These are phyloP conservation scores for Skeletonema tropicum DNA, from an alignment of 108 stramenopile genomes.

Conservation along the genomic window DNA sequence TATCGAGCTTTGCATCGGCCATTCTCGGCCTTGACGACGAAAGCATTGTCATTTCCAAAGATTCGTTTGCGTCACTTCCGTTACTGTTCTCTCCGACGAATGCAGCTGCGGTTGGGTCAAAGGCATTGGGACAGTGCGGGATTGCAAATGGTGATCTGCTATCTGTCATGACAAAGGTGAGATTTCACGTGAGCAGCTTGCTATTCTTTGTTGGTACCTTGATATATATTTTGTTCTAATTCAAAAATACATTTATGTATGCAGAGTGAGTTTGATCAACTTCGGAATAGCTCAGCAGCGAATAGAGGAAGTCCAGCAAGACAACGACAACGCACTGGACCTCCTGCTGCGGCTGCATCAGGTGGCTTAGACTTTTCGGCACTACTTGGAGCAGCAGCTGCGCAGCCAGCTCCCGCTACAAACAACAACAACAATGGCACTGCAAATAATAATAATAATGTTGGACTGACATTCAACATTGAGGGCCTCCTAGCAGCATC, in stretches of 20 bases:
- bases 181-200: too few species aligned
- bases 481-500: constrained; percentile 17
- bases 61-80: constrained; percentile 35
- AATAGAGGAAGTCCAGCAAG: constrained; percentile 20
- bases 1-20: constrained; percentile 58
- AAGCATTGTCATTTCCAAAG: constrained; percentile 47
- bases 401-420: constrained; percentile 7
- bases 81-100: neutral
- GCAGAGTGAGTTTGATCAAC: neutral
- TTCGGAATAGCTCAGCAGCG: constrained; percentile 8
- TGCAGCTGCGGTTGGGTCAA: neutral
- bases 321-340: constrained; percentile 9
- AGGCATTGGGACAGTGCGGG: constrained; percentile 42
- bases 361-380: constrained; percentile 77
- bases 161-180: constrained; percentile 16
- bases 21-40: constrained; percentile 56
- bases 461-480: constrained; percentile 51
- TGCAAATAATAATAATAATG: neutral
- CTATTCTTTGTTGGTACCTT: too few species aligned
- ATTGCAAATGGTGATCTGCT: constrained; percentile 64
- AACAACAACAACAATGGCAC: constrained; percentile 10
- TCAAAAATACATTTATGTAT: neutral
- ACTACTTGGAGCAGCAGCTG: constrained; percentile 45
- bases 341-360: constrained; percentile 38
- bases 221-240: too few species aligned